Base-by-base conservation (phyloP, 1,139 yeast species). In the Magnusiomyces ingens region DNA sequence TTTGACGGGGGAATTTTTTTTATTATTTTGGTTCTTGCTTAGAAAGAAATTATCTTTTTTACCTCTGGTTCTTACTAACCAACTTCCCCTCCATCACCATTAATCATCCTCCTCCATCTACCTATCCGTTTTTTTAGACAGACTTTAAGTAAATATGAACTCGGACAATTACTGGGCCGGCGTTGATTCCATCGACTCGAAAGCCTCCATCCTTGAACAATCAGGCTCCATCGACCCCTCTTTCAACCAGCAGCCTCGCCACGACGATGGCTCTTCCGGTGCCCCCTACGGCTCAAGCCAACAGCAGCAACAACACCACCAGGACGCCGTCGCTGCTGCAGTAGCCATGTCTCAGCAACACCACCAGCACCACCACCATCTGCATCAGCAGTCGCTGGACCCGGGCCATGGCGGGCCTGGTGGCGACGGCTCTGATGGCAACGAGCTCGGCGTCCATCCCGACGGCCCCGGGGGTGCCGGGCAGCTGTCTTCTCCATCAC, bases 161-260 rank as follows among this genome's bases (percentile, higher is more conserved):
- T 19, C 47, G 13, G 32, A 19, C 10, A 6, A 35, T 17, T 44
- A 44, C 19, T 44, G 47, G 47, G 18, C 37, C 26, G 43, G 48
- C 21, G 50, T 54, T 19, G 57, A 54, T 45, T n/a, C 52, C 15
- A n/a, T 50, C 13, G 52, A 50, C 5, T 15, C 45, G 11, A 53
- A 53, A 38, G 21, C 22, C 43, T 48, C 50, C 2, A 32, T 52
- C 12, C 32, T 53, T 22, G 57, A 52, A 40, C 22, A 50, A 8
- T 49, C 47, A 37, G 47, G 50, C 2, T 26, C 52, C 13, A 54
- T 54, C 19, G 57, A 54, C 44, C 57, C 57, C 17, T 52, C 54
- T 2, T 54, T 53, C 41, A 45, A 50, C 26, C 40, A 26, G 8
- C 51, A 54, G 43, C 21, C 53, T 26, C 57, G 47, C 22, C 42